Evolutionary conservation across 306 rosid species (phyloP), one percentile per base, ranked within the genome.

Genomic region (Dryas alaskensis): DNA sequence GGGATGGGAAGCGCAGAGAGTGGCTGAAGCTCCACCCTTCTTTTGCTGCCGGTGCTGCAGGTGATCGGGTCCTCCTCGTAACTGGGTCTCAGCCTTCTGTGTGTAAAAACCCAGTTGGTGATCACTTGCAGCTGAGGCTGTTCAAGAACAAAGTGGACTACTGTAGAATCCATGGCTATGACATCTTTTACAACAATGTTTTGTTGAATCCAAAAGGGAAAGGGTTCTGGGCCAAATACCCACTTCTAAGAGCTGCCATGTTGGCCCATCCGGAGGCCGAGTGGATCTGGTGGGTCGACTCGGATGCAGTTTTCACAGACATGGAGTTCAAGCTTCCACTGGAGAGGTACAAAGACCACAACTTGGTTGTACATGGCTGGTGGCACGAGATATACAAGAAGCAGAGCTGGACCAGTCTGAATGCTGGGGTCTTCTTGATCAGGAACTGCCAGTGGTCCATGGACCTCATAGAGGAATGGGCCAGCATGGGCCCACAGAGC

Each of bases 241-340:
- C 95, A 0, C 87, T 89, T 63, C 77, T 91, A 4, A 79, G 84
- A 59, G 89, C 97, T 1, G 89, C 93, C 4, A 92, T 91, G 96
- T 10, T 92, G 81, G 93, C 97, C 63, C 99, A 91, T 10, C 96
- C 96, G 1, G 97, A 88, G 55, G 90, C 87, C 25, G 98, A 94
- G 82, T 94, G 97, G 97, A 88, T 94, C 84, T 94, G 89, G 91
- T 94, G 99, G 99, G 92, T 94, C 4, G 99, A 92, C 85, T 91
- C 97, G 52, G 97, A 91, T 82, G 97, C 97, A 1, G 10, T 85
- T 70, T 80, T 94, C 79, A 89, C 98, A 42, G 94, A 94, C 85
- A 88, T 94, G 94, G 97, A 91, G 8, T 94, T 91, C 84, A 85
- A 81, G 77, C 83, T 86, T 1, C 97, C 98, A 0, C 0, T 93